Conservation (phyloP, 192 early-diverging fungal genomes). For the Podila clonocystis region DNA sequence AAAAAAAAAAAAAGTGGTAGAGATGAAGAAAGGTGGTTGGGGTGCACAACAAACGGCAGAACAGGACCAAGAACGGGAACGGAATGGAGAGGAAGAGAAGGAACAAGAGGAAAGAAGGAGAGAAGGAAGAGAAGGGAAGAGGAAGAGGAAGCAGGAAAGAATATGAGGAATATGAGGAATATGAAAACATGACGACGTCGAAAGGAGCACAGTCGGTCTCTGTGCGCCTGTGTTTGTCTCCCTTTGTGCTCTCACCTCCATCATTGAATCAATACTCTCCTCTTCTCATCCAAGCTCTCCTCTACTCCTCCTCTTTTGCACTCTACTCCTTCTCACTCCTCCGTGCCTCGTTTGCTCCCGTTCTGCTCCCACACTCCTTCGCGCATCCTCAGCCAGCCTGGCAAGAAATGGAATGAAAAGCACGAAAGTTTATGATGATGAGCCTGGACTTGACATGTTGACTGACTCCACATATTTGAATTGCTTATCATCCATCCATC, state of each 20-base stretch:
- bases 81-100: not conserved
- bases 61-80: not conserved
- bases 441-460: not conserved
- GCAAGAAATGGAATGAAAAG: conserved; percentile 3
- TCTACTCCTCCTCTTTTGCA: not conserved
- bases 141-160: no score
- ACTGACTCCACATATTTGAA: not conserved
- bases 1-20: not conserved
- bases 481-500: not conserved
- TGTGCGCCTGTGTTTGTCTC: no score
- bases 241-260: not conserved
- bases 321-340: not conserved
- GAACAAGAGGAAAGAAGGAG: not conserved
- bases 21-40: not conserved
- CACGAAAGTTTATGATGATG: not conserved
- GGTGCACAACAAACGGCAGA: not conserved
- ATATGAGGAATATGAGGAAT: no score
- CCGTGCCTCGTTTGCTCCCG: not conserved
- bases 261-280: not conserved
- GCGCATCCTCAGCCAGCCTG: conserved; percentile 1
- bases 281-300: not conserved
- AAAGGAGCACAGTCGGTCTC: no score
- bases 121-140: not conserved
- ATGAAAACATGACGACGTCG: no score
- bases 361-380: not conserved